phyloP scores from a whole-genome alignment of 352 stramenopile species.

The Globisporangium camurandrum region DNA sequence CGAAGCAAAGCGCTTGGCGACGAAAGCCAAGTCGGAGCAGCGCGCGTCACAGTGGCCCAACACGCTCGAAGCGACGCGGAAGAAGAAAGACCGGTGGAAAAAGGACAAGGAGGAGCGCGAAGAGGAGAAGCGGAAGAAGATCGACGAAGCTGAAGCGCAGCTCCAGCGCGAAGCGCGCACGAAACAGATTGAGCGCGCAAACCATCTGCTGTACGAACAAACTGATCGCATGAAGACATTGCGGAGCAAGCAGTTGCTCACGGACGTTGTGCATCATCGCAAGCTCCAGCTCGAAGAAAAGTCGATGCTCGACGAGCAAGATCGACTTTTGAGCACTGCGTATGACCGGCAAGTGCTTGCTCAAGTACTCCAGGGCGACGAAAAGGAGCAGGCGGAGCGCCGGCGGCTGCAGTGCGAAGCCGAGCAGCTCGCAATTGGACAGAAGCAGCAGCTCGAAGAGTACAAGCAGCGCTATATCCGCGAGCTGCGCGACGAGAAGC shows the following conservation, averaged over 20 bases:
- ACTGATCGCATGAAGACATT: slow-evolving; percentile 91
- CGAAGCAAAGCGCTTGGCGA: slow-evolving; percentile 46
- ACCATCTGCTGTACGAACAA: slow-evolving; percentile 84
- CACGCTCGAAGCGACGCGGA: slow-evolving; percentile 84
- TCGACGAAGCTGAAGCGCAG: slow-evolving; percentile 71
- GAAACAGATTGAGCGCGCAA: slow-evolving; percentile 82
- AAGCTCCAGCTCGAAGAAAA: slow-evolving; percentile 80
- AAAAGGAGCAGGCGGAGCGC: slow-evolving; percentile 37
- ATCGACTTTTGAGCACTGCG: slow-evolving; percentile 34
- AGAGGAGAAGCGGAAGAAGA: slow-evolving; percentile 61
- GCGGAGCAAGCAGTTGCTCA: slow-evolving; percentile 73
- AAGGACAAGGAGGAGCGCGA: slow-evolving; percentile 85
- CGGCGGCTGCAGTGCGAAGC: slow-evolving; percentile 39
- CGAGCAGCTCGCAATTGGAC: slow-evolving; percentile 39
- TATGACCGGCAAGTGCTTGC: slow-evolving; percentile 45
- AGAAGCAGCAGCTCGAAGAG: slow-evolving; percentile 77
- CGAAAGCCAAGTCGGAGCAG: slow-evolving; percentile 77
- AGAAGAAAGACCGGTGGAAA: slow-evolving; percentile 88
- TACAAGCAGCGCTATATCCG: slow-evolving; percentile 80
- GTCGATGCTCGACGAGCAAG: slow-evolving; percentile 38
- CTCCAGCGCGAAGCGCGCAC: slow-evolving; percentile 64
- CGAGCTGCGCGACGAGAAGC: slow-evolving; percentile 66
- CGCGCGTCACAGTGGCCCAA: slow-evolving; percentile 87
- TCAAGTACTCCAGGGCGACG: slow-evolving; percentile 38
- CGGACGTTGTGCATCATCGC: slow-evolving; percentile 82